Base-by-base conservation (phyloP, 202 grass and related monocot genomes). In the Carex arenaria region DNA sequence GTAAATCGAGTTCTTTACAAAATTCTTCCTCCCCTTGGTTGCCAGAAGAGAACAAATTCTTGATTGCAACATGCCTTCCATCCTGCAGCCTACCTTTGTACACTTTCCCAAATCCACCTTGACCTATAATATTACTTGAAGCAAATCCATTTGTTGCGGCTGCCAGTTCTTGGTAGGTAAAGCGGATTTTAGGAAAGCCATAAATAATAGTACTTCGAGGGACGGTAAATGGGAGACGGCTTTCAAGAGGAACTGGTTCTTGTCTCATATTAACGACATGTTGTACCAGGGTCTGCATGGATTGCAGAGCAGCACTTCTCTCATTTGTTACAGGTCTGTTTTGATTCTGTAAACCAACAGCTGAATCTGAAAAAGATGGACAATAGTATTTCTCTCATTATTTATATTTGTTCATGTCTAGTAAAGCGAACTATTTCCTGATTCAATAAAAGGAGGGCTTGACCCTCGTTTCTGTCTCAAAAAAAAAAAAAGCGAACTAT, bases 131-230 rank as follows among this genome's bases (percentile, higher is more conserved):
- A 75, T 75, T 75, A 14, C 49, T 15, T 55, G 12, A 0, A 55
- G 23, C 72, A 32, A 75, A 75, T 26, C 88, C 86, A 64, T 92
- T 43, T 77, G 94, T 97, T 9, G 94, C 94, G 7, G 67, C 83
- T 2, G 43, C 40, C 62, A 97, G 74, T 71, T 97, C 91, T 80
- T 94, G 90, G 18, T 90, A 97, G 62, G 90, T 92, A 36, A 97
- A 97, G 17, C 86, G 85, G 30, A 83, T 90, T 82, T 89, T 97
- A 64, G 91, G 88, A 18, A 97, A 87, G 61, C 81, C 22, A 69
- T 86, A 57, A 56, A 75, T 53, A 32, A 75, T 55, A 4, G 72
- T 75, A 18, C 13, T 75, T 31, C 49, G 72, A 54, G 72, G 72
- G 49, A 75, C 49, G 17, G 72, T 75, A 75, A 75, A 75, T 75